Evolutionary conservation across 1,284 basidiomycete genomes (phyloP), one percentile per base, ranked within the genome.

Genomic region (Neonothopanus nambi): DNA sequence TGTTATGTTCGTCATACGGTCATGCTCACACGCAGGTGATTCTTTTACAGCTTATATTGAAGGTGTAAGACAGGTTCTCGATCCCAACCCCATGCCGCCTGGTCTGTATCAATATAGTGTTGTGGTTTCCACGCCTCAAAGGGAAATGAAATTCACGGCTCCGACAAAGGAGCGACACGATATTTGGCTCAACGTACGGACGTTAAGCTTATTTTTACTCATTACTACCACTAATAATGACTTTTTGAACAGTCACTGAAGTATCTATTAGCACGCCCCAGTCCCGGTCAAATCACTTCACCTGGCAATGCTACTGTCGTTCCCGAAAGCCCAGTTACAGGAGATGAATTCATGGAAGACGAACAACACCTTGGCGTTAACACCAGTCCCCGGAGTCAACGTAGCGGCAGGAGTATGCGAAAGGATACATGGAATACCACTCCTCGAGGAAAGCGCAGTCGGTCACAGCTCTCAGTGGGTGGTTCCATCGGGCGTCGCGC

Each of bases 141-240:
- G 96, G 55, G 97, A 99, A 72, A 95, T 99, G 84, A 97, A 98
- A 77, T 87, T 99, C 66, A 99, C 95, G 13, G 95, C 95, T 3
- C 89, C 91, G 0, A 94, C 88, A 17, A 91, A 91, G 68, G 96
- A 98, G 63, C 80, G 95, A 47, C 97, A 99, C 69, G 95, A 98
- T 59, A 91, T 98, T 52, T 99, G 97, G 97, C 77, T 94, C 52
- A 91, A 87, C 67, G 92, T 91, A 66, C 59, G 84, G 72, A 24
- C 52, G 4, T 51, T 56, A 38, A 51, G 4, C 18, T 28, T 33
- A 36, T 21, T 49, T 48, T 38, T 44, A 45, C 47, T 11, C 55
- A 28, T 45, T 18, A 46, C n/a, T 37, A 48, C 44, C 12, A 17
- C 44, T 55, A 28, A 39, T 59, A 37, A 51, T 43, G 61, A 41